Conservation (phyloP, 2,329 filamentous ascomycete genomes). For the Aureobasidium sp. region DNA sequence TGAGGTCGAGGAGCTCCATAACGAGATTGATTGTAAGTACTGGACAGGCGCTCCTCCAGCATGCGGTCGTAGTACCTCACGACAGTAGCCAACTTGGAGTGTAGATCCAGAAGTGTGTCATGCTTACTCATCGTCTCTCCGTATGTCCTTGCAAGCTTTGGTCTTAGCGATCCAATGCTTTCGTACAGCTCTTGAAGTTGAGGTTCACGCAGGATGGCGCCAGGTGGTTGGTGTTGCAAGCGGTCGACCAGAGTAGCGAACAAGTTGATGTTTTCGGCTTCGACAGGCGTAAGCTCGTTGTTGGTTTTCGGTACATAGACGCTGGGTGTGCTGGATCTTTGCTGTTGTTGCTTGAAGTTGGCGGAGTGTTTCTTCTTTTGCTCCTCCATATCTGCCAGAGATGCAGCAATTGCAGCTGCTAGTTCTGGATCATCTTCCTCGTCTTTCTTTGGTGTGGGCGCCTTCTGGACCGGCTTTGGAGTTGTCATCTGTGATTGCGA, state of each 20-base stretch:
- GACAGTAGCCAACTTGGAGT: slow-evolving; percentile 90
- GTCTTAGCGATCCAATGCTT: slow-evolving; percentile 85
- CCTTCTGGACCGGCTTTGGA: slow-evolving; percentile 30
- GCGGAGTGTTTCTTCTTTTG: slow-evolving; percentile 89
- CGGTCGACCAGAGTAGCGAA: slow-evolving; percentile 92
- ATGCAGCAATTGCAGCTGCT: slow-evolving; percentile 91
- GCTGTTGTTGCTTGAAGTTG: slow-evolving; percentile 67
- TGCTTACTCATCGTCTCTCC: slow-evolving; percentile 99
- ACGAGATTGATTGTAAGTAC: slow-evolving; percentile 75
- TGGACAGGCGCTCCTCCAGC: slow-evolving; percentile 90
- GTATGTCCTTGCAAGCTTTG: slow-evolving; percentile 90
- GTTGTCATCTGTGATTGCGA: slow-evolving; percentile 50
- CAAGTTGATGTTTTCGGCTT: slow-evolving; percentile 95
- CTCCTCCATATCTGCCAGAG: slow-evolving; percentile 93
- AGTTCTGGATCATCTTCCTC: slow-evolving; percentile 91
- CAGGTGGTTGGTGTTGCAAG: slow-evolving; percentile 87
- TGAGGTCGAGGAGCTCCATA: slow-evolving; percentile 39
- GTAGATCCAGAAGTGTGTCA: slow-evolving; percentile 86
- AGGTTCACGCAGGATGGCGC: slow-evolving; percentile 91
- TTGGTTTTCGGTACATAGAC: slow-evolving; percentile 63
- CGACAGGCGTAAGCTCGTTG: slow-evolving; percentile 86
- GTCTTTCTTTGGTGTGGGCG: slow-evolving; percentile 34
- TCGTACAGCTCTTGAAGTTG: slow-evolving; percentile 98
- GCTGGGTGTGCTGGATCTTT: slow-evolving; percentile 35
- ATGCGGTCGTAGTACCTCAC: slow-evolving; percentile 97